These are phyloP conservation scores for Trichoderma sp. DNA, from an alignment of 2,329 filamentous ascomycete species.

Conservation along the genomic window DNA sequence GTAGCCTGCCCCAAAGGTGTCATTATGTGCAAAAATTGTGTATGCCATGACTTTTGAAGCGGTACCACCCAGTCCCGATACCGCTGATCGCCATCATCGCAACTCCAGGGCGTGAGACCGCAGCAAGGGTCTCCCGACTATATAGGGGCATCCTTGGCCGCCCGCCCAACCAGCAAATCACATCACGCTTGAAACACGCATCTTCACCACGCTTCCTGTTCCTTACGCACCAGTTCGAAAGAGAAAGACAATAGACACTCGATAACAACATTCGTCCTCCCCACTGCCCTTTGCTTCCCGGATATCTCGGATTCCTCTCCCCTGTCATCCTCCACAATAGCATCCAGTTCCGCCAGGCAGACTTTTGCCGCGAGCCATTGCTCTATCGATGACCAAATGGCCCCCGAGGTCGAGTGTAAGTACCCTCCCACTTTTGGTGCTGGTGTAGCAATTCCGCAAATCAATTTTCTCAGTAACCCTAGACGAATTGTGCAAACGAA, in stretches of 20 bases:
- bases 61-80: background rate
- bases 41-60: background rate
- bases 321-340: slow-evolving; percentile 9
- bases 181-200: slow-evolving; percentile 9
- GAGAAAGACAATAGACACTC: slow-evolving; percentile 3
- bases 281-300: slow-evolving; percentile 19
- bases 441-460: slow-evolving; percentile 9
- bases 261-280: slow-evolving; percentile 22
- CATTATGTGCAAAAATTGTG: background rate
- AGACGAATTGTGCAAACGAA: slow-evolving; percentile 23
- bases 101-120: slow-evolving; percentile 2
- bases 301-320: slow-evolving; percentile 3
- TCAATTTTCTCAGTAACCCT: slow-evolving; percentile 26
- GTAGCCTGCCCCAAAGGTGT: background rate
- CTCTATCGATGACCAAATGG: background rate
- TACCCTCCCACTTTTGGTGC: background rate
- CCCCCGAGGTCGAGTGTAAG: background rate
- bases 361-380: background rate
- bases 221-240: slow-evolving; percentile 17
- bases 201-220: slow-evolving; percentile 14
- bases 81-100: background rate
- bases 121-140: background rate
- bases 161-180: slow-evolving; percentile 8
- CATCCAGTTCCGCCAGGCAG: background rate
- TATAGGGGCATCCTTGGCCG: slow-evolving; percentile 4